Percentiles rank a stretch among this genome's conserved stretches.
Evolutionary conservation across 768 basidiomycete species (phyloP).

Genomic region (Xerocomus brunneocitrinus): DNA sequence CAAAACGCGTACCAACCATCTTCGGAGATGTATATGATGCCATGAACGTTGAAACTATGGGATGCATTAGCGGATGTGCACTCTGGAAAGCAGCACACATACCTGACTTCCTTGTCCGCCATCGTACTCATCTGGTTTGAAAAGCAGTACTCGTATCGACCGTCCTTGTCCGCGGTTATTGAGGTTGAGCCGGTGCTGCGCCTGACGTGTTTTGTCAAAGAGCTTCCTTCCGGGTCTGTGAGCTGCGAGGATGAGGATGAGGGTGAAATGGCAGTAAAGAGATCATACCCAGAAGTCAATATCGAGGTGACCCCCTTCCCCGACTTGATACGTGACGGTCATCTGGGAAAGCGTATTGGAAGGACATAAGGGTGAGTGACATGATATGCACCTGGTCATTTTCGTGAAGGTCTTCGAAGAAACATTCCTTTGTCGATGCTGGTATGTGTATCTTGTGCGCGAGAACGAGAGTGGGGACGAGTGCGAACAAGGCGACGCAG

Average conservation of each 20-base stretch:
- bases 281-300: constrained; percentile 89
- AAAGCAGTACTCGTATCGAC: constrained; percentile 94
- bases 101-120: constrained; percentile 94
- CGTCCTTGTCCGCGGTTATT: constrained; percentile 83
- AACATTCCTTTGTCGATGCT: constrained; percentile 87
- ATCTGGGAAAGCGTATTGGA: constrained; percentile 51
- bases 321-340: constrained; percentile 99
- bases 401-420: constrained; percentile 89
- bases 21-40: constrained; percentile 89
- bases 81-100: neutral
- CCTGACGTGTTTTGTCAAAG: constrained; percentile 76
- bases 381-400: constrained; percentile 70
- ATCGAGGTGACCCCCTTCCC: constrained; percentile 93
- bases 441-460: constrained; percentile 72
- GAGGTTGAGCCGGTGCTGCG: constrained; percentile 86
- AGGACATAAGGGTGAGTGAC: neutral
- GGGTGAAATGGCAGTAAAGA: neutral
- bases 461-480: constrained; percentile 35
- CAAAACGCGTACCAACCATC: constrained; percentile 52
- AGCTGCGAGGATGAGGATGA: constrained; percentile 48
- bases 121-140: constrained; percentile 98
- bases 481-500: constrained; percentile 23
- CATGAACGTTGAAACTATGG: constrained; percentile 93
- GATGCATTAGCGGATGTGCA: neutral
- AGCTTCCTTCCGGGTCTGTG: constrained; percentile 63